These are phyloP conservation scores for Fusarium haematococcum DNA, from an alignment of 2,329 filamentous ascomycete species.

Conservation along the genomic window DNA sequence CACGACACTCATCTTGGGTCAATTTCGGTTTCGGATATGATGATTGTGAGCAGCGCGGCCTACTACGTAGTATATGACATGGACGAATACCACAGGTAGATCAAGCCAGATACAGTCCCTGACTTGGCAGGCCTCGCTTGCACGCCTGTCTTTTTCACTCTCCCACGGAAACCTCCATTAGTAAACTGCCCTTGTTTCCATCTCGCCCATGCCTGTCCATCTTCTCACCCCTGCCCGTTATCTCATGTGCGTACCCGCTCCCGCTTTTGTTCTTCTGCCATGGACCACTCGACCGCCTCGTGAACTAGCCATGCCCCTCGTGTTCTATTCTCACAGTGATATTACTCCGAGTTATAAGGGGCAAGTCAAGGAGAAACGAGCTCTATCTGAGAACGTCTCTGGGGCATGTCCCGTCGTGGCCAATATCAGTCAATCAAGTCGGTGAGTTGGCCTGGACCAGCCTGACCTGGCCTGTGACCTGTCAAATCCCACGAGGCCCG, in stretches of 20 bases:
- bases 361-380: background rate
- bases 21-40: background rate
- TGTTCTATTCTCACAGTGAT: background rate
- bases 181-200: conserved; percentile 10
- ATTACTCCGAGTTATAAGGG: background rate
- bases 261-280: conserved; percentile 17
- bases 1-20: conserved; percentile 37
- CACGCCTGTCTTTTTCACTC: conserved; percentile 12
- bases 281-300: background rate
- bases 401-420: background rate
- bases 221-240: conserved; percentile 25
- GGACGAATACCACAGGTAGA: background rate
- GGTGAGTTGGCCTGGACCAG: conserved; percentile 1
- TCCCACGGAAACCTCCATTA: background rate
- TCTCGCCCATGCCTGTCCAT: conserved; percentile 7
- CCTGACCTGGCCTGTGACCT: conserved; percentile 4
- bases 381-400: background rate
- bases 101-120: background rate
- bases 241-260: conserved; percentile 31
- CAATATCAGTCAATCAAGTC: conserved; percentile 3
- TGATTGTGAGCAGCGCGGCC: background rate
- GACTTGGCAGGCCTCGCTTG: background rate
- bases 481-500: conserved; percentile 14
- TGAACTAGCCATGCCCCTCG: conserved; percentile 3
- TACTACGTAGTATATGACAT: background rate